Conservation (phyloP, 139 green algal genomes). For the Haematococcus lacustris region DNA sequence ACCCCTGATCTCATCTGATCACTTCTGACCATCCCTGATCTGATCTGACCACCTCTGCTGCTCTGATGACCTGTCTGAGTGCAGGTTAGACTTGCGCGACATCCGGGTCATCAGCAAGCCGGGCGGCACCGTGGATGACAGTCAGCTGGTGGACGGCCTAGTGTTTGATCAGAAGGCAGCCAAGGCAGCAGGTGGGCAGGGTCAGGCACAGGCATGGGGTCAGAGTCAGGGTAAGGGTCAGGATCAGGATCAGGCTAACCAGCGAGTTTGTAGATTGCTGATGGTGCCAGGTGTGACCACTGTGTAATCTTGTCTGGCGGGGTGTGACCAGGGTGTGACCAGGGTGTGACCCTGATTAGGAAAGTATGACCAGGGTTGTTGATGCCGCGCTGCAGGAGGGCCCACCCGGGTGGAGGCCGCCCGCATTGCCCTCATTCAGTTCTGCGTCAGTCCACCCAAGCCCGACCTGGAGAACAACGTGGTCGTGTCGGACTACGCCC, state of each 20-base stretch:
- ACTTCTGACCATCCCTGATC: too few species aligned
- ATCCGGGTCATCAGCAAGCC: constrained; percentile 89
- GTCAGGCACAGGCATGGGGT: constrained; percentile 72
- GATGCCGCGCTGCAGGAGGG: too few species aligned
- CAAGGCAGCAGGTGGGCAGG: constrained; percentile 77
- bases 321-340: too few species aligned
- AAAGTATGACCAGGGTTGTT: too few species aligned
- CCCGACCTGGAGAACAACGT: constrained; percentile 98
- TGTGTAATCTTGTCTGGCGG: too few species aligned
- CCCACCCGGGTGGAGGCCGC: constrained; percentile 76
- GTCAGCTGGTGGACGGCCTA: constrained; percentile 86
- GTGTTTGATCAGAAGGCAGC: constrained; percentile 93
- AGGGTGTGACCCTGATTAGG: too few species aligned
- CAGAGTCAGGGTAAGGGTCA: too few species aligned
- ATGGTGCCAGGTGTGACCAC: too few species aligned
- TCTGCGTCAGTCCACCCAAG: constrained; percentile 95
- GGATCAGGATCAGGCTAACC: too few species aligned
- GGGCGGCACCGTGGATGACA: constrained; percentile 95
- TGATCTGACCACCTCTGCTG: background rate
- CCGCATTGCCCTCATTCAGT: constrained; percentile 93
- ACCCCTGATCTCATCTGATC: background rate
- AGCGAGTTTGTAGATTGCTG: too few species aligned
- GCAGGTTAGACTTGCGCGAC: constrained; percentile 87
- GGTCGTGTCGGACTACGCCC: constrained; percentile 81
- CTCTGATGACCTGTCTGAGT: background rate